Conservation (phyloP, 768 basidiomycete genomes). For the Hydnum rufescens region DNA sequence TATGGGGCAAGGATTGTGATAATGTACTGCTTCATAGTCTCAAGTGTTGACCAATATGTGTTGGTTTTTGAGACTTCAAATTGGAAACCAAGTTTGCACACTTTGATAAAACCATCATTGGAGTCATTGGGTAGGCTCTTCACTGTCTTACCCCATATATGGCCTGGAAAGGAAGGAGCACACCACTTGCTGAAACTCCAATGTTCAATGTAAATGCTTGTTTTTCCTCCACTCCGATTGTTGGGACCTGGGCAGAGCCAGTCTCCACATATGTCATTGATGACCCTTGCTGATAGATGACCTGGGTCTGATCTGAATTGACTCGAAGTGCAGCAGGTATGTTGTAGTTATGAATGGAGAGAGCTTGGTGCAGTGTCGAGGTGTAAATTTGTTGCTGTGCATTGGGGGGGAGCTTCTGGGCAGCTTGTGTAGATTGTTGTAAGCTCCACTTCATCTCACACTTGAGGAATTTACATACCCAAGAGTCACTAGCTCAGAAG, state of each 20-base stretch:
- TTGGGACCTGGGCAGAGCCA: constrained; percentile 20
- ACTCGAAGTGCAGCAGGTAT: constrained; percentile 16
- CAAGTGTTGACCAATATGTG: constrained; percentile 5
- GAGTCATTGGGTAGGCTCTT: no score
- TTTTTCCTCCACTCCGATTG: constrained; percentile 23
- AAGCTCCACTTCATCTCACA: constrained; percentile 15
- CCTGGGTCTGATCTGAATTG: constrained; percentile 23
- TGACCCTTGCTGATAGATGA: constrained; percentile 14
- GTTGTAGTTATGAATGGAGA: constrained; percentile 14
- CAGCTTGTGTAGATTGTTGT: constrained; percentile 18
- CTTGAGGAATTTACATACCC: constrained; percentile 13
- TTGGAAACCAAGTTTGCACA: constrained; percentile 10
- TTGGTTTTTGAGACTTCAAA: constrained; percentile 16
- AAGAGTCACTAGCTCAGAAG: constrained; percentile 18
- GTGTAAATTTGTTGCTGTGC: constrained; percentile 12
- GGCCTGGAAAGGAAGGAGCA: constrained; percentile 21
- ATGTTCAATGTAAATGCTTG: constrained; percentile 23
- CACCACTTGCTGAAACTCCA: constrained; percentile 17
- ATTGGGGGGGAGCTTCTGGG: constrained; percentile 20
- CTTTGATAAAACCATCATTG: neutral
- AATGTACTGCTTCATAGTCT: constrained; percentile 6
- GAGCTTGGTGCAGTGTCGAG: constrained; percentile 14
- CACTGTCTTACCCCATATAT: no score
- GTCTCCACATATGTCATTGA: constrained; percentile 17
- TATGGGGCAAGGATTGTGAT: constrained; percentile 5